Conservation (phyloP, 1,284 basidiomycete genomes). For the Chalciporus sp. region DNA sequence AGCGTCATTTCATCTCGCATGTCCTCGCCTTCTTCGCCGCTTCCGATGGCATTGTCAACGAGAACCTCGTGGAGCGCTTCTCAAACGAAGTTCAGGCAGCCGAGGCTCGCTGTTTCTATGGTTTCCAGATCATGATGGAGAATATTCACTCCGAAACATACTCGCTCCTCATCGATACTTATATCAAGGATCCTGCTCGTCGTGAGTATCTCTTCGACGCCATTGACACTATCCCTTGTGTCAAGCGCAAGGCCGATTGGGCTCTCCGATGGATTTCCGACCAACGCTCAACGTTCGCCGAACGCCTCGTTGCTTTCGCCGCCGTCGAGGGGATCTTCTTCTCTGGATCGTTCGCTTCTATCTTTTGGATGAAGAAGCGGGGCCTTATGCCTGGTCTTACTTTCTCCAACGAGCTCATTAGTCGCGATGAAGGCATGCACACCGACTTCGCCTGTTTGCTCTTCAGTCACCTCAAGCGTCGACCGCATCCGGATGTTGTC, state of each 20-base stretch:
- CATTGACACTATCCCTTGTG: conserved; percentile 91
- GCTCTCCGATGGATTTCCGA: conserved; percentile 94
- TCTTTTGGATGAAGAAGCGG: conserved; percentile 99
- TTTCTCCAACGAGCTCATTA: conserved; percentile 97
- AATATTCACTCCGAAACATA: conserved; percentile 97
- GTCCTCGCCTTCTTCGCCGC: conserved; percentile 97
- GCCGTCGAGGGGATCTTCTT: conserved; percentile 99
- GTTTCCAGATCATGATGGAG: conserved; percentile 99
- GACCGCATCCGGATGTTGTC: conserved; percentile 83
- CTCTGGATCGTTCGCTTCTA: conserved; percentile 91
- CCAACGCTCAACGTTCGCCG: conserved; percentile 80
- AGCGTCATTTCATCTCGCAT: conserved; percentile 95
- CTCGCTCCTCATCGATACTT: conserved; percentile 97
- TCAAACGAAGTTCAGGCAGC: conserved; percentile 93
- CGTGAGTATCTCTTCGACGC: conserved; percentile 92
- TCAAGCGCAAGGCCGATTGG: conserved; percentile 94
- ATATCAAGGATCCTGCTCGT: conserved; percentile 88
- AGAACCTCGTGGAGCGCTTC: conserved; percentile 95
- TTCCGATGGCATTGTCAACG: conserved; percentile 98
- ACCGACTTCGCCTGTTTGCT: conserved; percentile 97
- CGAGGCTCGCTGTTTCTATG: conserved; percentile 98
- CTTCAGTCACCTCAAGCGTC: conserved; percentile 82
- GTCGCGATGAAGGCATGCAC: conserved; percentile 97
- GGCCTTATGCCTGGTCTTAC: conserved; percentile 98
- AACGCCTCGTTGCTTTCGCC: conserved; percentile 95